Evolutionary conservation across 164 flowering plant genomes (phyloP).

Genomic region (Nymphaea colorata): DNA sequence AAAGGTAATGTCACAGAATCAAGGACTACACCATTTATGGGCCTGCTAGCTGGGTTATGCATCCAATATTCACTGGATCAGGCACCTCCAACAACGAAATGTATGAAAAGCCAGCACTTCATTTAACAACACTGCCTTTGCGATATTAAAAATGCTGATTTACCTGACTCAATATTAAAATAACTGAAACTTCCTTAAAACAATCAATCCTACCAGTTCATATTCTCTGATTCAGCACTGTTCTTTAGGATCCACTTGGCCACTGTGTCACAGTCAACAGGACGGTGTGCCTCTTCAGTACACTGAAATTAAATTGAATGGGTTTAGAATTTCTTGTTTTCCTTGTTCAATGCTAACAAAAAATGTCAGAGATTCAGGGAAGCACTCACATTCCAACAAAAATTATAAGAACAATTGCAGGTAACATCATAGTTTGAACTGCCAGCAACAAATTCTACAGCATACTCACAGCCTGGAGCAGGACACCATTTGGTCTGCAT

Average conservation of each 20-base stretch:
- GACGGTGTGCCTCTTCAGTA: slow-evolving; percentile 88
- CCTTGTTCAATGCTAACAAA: not conserved
- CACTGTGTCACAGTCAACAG: slow-evolving; percentile 75
- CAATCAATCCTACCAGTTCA: slow-evolving; percentile 36
- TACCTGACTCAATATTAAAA: too few species aligned
- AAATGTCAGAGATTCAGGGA: not conserved
- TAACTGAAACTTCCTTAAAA: too few species aligned
- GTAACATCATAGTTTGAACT: slow-evolving; percentile 61
- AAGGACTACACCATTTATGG: not conserved
- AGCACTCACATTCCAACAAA: slow-evolving; percentile 77
- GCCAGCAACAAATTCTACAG: slow-evolving; percentile 59
- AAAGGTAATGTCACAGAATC: not conserved
- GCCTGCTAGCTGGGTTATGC: not conserved
- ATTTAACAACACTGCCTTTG: not conserved
- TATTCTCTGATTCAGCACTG: slow-evolving; percentile 68
- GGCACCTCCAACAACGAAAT: not conserved
- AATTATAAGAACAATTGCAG: slow-evolving; percentile 54
- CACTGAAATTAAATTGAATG: slow-evolving; percentile 28
- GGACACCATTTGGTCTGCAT: slow-evolving; percentile 85
- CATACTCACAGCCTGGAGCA: slow-evolving; percentile 79
- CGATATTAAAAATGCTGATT: not conserved
- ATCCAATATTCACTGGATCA: not conserved
- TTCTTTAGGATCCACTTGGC: slow-evolving; percentile 70
- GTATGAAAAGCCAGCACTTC: not conserved
- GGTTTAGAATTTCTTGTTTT: not conserved